Evolutionary conservation across 345 rosid species (phyloP).

Genomic region (Pistacia atlantica): DNA sequence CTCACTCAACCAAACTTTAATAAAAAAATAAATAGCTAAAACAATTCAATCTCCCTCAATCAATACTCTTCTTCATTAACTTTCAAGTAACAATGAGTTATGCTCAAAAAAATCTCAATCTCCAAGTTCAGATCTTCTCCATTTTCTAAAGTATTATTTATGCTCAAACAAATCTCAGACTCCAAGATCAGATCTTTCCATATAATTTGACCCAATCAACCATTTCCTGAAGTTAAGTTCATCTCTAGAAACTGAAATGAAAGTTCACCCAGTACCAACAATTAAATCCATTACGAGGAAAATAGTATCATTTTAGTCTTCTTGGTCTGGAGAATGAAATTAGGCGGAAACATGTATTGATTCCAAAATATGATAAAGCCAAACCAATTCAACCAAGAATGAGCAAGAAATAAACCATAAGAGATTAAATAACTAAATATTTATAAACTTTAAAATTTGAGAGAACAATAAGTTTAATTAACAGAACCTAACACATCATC

Average conservation of each 20-base stretch:
- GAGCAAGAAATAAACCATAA: background rate
- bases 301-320: background rate
- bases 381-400: background rate
- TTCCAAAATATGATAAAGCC: background rate
- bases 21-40: background rate
- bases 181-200: background rate
- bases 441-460: background rate
- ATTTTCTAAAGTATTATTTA: background rate
- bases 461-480: background rate
- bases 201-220: background rate
- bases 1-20: background rate
- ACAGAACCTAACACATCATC: background rate
- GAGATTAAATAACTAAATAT: background rate
- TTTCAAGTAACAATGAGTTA: background rate
- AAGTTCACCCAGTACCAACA: constrained; percentile 7
- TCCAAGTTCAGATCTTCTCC: background rate
- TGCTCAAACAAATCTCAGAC: background rate
- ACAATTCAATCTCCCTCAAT: background rate
- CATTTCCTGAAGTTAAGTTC: background rate
- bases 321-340: background rate
- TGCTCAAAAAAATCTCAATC: background rate
- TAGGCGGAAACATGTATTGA: background rate
- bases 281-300: background rate
- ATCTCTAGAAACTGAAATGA: background rate
- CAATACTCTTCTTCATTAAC: background rate